Evolutionary conservation across 2,329 filamentous ascomycete species (phyloP).

Genomic region (Juglanconis sp.): DNA sequence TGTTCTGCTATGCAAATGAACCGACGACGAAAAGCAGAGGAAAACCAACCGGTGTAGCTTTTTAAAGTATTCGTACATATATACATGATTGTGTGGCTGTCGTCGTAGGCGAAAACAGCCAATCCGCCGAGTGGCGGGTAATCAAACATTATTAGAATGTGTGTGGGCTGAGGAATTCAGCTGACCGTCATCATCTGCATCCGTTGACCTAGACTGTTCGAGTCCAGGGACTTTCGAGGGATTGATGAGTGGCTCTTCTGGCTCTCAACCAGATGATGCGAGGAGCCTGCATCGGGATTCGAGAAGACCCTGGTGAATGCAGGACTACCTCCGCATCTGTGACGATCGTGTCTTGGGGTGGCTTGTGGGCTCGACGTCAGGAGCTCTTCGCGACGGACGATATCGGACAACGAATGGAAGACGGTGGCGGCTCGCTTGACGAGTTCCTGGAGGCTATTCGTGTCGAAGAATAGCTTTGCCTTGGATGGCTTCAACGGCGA

Average conservation of each 20-base stretch:
- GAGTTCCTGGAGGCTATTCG: slow-evolving; percentile 64
- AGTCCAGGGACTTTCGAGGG: slow-evolving; percentile 47
- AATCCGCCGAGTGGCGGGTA: slow-evolving; percentile 3
- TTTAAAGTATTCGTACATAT: slow-evolving; percentile 19
- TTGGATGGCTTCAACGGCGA: slow-evolving; percentile 36
- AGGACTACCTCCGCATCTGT: slow-evolving; percentile 56
- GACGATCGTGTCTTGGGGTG: slow-evolving; percentile 45
- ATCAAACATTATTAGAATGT: slow-evolving; percentile 18
- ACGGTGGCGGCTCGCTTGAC: slow-evolving; percentile 61
- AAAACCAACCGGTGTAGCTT: slow-evolving; percentile 16
- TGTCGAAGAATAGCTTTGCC: slow-evolving; percentile 63
- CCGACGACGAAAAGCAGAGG: slow-evolving; percentile 3
- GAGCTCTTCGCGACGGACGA: slow-evolving; percentile 57
- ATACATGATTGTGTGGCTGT: slow-evolving; percentile 14
- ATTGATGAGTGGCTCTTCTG: slow-evolving; percentile 53
- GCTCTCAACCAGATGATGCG: slow-evolving; percentile 48
- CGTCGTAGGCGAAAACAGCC: neutral
- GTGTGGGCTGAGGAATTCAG: slow-evolving; percentile 29
- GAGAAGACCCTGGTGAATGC: slow-evolving; percentile 66
- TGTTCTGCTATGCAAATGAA: slow-evolving; percentile 19
- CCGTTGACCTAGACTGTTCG: slow-evolving; percentile 47
- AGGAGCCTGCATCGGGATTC: slow-evolving; percentile 55
- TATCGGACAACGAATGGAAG: slow-evolving; percentile 56
- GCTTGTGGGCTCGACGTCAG: slow-evolving; percentile 53
- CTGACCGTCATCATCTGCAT: slow-evolving; percentile 66